These are phyloP conservation scores for Pseudogymnoascus sp. DNA, from an alignment of 2,329 filamentous ascomycete genomes.

Conservation along the genomic window DNA sequence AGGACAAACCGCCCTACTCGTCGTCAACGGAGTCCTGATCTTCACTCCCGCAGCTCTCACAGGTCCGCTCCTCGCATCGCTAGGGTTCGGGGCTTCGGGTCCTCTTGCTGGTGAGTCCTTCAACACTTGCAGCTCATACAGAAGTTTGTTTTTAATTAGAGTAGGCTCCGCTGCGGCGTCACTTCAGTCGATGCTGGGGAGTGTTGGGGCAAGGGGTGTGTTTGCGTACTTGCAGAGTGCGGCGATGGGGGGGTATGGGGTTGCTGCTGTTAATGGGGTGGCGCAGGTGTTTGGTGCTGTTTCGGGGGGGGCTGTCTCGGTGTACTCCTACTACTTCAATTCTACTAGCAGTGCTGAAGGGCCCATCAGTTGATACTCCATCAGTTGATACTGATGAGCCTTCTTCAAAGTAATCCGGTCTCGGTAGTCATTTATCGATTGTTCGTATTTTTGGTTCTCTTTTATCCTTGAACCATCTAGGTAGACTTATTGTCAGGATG, in stretches of 20 bases:
- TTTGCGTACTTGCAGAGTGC: conserved; percentile 9
- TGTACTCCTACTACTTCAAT: neutral
- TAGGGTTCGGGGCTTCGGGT: conserved; percentile 13
- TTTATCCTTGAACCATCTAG: neutral
- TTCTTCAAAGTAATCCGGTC: neutral
- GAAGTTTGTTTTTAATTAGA: neutral
- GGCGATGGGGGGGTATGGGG: conserved; percentile 8
- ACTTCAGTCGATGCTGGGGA: conserved; percentile 12
- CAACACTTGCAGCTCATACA: conserved; percentile 4
- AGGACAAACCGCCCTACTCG: conserved; percentile 11
- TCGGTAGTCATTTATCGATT: neutral
- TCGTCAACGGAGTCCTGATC: conserved; percentile 12
- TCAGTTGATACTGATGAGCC: no score
- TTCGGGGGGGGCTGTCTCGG: neutral
- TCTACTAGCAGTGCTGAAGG: neutral
- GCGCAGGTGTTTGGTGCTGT: neutral
- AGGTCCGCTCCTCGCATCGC: conserved; percentile 11
- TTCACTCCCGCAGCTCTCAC: conserved; percentile 14
- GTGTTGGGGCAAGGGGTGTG: conserved; percentile 6
- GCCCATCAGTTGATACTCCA: no score
- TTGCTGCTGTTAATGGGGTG: conserved; percentile 3
- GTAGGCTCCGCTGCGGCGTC: conserved; percentile 9
- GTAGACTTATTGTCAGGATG: neutral
- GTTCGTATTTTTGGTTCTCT: neutral
- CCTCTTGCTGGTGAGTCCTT: conserved; percentile 13